phyloP scores from a whole-genome alignment of 495 filamentous ascomycete genomes.

The Aspergillus cristatus region DNA sequence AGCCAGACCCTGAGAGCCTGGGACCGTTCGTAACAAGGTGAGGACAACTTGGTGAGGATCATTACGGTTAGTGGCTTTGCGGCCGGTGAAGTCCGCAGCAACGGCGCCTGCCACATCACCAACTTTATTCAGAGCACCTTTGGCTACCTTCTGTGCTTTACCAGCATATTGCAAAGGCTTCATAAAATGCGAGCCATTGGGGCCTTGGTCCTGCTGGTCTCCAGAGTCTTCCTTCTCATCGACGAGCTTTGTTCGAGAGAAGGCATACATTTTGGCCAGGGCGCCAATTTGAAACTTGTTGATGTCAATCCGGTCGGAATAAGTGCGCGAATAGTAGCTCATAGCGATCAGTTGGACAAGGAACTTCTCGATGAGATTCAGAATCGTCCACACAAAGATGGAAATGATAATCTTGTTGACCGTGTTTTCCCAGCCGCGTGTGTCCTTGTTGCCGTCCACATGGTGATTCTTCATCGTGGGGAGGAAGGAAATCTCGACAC shows the following conservation, averaged over 20 bases:
- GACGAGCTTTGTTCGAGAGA: conserved; percentile 60
- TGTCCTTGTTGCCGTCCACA: conserved; percentile 34
- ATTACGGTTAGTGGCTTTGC: conserved; percentile 52
- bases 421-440: conserved; percentile 53
- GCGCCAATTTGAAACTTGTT: conserved; percentile 72
- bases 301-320: conserved; percentile 68
- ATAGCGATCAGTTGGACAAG: conserved; percentile 81
- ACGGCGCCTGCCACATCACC: conserved; percentile 72
- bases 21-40: conserved; percentile 53
- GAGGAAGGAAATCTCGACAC: conserved; percentile 46
- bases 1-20: conserved; percentile 64
- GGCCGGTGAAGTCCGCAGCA: conserved; percentile 80
- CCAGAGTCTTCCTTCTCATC: conserved; percentile 60
- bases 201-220: conserved; percentile 25
- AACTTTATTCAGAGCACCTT: conserved; percentile 56
- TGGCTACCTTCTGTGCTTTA: conserved; percentile 55
- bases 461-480: conserved; percentile 53
- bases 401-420: conserved; percentile 71
- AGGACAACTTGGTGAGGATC: conserved; percentile 68
- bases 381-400: conserved; percentile 54
- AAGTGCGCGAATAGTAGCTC: conserved; percentile 74
- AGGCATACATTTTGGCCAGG: conserved; percentile 62
- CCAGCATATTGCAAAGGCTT: conserved; percentile 56
- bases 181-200: conserved; percentile 40
- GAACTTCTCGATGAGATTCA: conserved; percentile 79